A percentile compares a stretch with the other conserved stretches of the same genome.
These are phyloP conservation scores for Chlamydomonas urium DNA, from an alignment of 139 green algal species.

Conservation along the genomic window DNA sequence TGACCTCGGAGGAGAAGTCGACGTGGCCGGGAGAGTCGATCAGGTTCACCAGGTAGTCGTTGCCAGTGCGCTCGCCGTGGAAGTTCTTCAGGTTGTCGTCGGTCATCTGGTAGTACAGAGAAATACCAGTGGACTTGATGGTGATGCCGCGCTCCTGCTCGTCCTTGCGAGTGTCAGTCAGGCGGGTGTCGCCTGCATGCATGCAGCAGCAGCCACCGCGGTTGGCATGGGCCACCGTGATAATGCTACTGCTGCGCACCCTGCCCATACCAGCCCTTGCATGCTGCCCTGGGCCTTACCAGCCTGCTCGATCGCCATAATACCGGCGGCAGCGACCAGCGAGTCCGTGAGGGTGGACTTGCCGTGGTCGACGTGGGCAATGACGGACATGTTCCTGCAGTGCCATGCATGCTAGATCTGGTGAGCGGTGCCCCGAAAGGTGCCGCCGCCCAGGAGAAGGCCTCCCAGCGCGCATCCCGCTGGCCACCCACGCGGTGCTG, in stretches of 20 bases:
- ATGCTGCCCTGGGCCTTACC: slow-evolving; percentile 2
- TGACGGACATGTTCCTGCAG: slow-evolving; percentile 88
- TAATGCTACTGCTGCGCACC: background rate
- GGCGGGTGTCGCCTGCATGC: slow-evolving; percentile 83
- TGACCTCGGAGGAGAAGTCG: slow-evolving; percentile 99
- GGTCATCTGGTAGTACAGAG: slow-evolving; percentile 93
- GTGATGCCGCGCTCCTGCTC: slow-evolving; percentile 99
- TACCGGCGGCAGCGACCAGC: slow-evolving; percentile 96
- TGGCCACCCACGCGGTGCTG: no score
- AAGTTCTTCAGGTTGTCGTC: slow-evolving; percentile 77
- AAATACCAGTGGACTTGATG: slow-evolving; percentile 99
- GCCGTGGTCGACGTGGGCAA: slow-evolving; percentile 91
- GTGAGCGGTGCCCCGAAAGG: no score
- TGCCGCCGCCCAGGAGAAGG: no score
- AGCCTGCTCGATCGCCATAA: slow-evolving; percentile 93
- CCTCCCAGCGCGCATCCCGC: no score
- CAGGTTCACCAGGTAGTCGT: slow-evolving; percentile 97
- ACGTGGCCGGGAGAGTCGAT: slow-evolving; percentile 99
- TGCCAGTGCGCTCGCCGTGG: slow-evolving; percentile 72
- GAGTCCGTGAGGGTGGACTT: slow-evolving; percentile 97
- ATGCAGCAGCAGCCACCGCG: no score
- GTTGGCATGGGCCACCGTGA: no score
- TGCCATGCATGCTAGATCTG: no score
- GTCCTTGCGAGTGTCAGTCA: slow-evolving; percentile 96
- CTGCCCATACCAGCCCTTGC: background rate